These are phyloP conservation scores for Hypholoma sublateritium DNA, from an alignment of 768 basidiomycete species.

Conservation along the genomic window DNA sequence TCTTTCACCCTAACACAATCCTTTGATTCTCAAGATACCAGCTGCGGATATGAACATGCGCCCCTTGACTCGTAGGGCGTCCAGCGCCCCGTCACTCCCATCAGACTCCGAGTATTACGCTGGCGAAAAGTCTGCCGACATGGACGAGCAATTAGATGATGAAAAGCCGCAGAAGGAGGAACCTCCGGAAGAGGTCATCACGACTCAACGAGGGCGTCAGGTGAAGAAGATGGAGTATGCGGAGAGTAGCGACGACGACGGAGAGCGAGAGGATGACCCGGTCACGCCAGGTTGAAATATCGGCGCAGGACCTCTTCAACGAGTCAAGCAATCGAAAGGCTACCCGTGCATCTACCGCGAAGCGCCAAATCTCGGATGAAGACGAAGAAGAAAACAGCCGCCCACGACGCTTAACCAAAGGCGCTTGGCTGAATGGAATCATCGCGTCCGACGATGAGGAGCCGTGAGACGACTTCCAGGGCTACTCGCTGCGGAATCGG, in stretches of 20 bases:
- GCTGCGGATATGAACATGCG: constrained; percentile 29
- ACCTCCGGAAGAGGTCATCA: constrained; percentile 21
- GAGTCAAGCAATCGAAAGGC: constrained; percentile 23
- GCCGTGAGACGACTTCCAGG: constrained; percentile 29
- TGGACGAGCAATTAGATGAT: constrained; percentile 25
- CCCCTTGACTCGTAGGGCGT: constrained; percentile 32
- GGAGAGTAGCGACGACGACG: constrained; percentile 47
- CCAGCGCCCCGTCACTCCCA: constrained; percentile 36
- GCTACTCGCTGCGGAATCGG: constrained; percentile 41
- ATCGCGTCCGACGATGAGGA: constrained; percentile 50
- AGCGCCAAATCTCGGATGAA: constrained; percentile 19
- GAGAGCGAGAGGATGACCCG: constrained; percentile 15
- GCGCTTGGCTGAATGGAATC: constrained; percentile 11
- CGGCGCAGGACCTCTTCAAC: constrained; percentile 22
- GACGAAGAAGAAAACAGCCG: constrained; percentile 26
- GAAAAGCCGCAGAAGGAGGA: constrained; percentile 27
- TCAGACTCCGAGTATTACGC: constrained; percentile 52
- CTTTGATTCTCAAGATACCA: constrained; percentile 29
- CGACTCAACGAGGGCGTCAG: constrained; percentile 39
- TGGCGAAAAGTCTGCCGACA: constrained; percentile 43
- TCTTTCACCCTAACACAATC: constrained; percentile 5
- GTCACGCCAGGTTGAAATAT: constrained; percentile 10
- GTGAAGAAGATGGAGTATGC: constrained; percentile 38
- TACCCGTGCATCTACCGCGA: constrained; percentile 15
- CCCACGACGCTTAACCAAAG: constrained; percentile 8